Evolutionary conservation across 192 early-diverging fungal species (phyloP), one percentile per base, ranked within the genome.

Genomic region (Kickxella alabastrina): DNA sequence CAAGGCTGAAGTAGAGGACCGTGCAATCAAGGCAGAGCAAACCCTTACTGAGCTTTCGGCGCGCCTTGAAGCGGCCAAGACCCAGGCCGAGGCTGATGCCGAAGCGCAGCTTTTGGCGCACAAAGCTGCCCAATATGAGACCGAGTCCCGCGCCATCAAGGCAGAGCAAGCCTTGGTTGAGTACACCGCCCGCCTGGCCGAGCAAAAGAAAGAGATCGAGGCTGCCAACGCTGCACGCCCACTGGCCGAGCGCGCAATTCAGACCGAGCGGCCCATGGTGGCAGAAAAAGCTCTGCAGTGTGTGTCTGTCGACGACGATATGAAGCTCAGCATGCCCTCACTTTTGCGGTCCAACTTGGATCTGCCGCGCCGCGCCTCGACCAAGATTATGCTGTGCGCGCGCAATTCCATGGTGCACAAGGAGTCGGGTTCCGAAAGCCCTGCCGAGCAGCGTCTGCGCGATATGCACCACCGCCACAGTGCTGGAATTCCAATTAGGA

Each of bases 391-490:
- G 6, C 48, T 68, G 36, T 60, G 57, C 19, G 57, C 65, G 19
- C 57, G 65, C 50, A 59, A 59, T 56, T 59, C 63, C 12, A 43
- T 54, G 43, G 49, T 39, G 3, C 19, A 36, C 15, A 37, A 42
- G 40, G 29, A 25, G 39, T 19, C 45, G 4, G 7, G 10, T 12
- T 12, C 34, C 38, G 39, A 37, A 10, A 49, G 23, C 46, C 43
- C 18, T 23, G 59, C 65, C 28, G 65, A 68, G 54, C 43, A 53
- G 28, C 65, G 65, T 13, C 44, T 68, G 39, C 54, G 58, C 17
- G 45, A 36, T 15, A 59, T 68, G 65, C 52, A 57, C 18, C 51
- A 73, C 43, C 69, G 69, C 43, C 44, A 73, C 50, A 65, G 62
- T 40, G 51, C 54, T 1, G 49, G 44, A 4, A 37, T 47, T 8